Conservation (phyloP, 768 basidiomycete genomes). For the Tulasnella sp. region DNA sequence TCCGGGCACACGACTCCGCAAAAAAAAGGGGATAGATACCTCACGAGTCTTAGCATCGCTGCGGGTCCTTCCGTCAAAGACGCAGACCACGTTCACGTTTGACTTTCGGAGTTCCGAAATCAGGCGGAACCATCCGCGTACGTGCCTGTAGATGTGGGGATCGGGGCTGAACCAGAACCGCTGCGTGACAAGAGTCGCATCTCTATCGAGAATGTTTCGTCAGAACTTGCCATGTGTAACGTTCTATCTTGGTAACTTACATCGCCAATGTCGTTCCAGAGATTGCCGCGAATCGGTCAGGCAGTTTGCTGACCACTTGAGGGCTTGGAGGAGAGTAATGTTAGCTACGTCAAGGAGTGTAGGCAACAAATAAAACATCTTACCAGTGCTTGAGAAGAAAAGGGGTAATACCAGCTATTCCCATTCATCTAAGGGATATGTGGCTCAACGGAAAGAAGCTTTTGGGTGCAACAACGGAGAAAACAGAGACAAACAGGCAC, state of each 20-base stretch:
- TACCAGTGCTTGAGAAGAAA: slow-evolving; percentile 64
- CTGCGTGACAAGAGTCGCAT: slow-evolving; percentile 80
- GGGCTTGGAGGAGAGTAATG: slow-evolving; percentile 19
- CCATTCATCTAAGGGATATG: slow-evolving; percentile 39
- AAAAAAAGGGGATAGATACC: slow-evolving; percentile 35
- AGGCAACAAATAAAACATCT: slow-evolving; percentile 17
- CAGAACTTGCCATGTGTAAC: slow-evolving; percentile 12
- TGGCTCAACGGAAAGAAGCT: not conserved
- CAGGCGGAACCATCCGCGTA: slow-evolving; percentile 71
- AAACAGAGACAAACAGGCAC: not conserved
- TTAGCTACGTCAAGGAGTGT: not conserved
- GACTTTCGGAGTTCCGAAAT: slow-evolving; percentile 52
- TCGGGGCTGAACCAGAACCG: slow-evolving; percentile 65
- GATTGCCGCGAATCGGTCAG: slow-evolving; percentile 53
- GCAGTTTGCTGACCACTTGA: slow-evolving; percentile 35
- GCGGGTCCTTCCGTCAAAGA: slow-evolving; percentile 70
- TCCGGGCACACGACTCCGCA: not conserved
- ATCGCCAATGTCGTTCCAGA: slow-evolving; percentile 65
- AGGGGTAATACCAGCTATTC: slow-evolving; percentile 60
- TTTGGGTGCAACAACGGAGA: not conserved
- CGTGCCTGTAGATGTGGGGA: slow-evolving; percentile 58
- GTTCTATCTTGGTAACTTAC: slow-evolving; percentile 37
- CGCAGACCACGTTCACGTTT: slow-evolving; percentile 56
- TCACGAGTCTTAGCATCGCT: slow-evolving; percentile 61
- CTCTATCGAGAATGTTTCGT: too few relatives aligned